Conservation (phyloP, 192 early-diverging fungal species). For the Coemansia sp. region DNA sequence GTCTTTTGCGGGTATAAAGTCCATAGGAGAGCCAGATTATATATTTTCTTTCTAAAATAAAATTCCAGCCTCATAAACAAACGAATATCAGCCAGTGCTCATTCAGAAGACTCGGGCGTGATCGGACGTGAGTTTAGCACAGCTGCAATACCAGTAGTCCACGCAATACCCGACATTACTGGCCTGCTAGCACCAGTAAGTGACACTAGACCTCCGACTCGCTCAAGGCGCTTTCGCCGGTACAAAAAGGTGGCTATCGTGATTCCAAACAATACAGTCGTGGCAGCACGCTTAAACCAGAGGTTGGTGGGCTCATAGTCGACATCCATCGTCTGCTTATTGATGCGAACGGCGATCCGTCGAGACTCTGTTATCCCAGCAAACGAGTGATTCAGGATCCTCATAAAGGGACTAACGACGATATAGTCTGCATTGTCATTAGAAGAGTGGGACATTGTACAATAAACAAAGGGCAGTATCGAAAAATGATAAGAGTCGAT, state of each 20-base stretch:
- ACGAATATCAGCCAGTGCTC: neutral
- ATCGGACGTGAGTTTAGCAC: slow-evolving; percentile 38
- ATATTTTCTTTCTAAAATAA: neutral
- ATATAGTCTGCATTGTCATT: slow-evolving; percentile 8
- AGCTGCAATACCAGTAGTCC: slow-evolving; percentile 42
- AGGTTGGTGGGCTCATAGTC: slow-evolving; percentile 51
- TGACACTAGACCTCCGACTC: slow-evolving; percentile 41
- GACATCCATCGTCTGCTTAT: slow-evolving; percentile 20
- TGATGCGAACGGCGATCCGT: slow-evolving; percentile 41
- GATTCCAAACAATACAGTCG: slow-evolving; percentile 24
- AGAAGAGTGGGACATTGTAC: neutral
- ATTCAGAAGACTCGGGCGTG: neutral
- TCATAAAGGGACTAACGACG: slow-evolving; percentile 25
- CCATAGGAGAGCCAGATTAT: neutral
- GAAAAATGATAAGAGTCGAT: neutral
- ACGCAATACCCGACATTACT: slow-evolving; percentile 36
- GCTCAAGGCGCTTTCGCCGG: slow-evolving; percentile 36
- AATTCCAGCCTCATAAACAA: neutral
- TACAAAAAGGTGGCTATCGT: slow-evolving; percentile 34
- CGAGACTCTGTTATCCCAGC: slow-evolving; percentile 47
- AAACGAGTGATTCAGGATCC: slow-evolving; percentile 41
- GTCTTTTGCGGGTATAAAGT: neutral
- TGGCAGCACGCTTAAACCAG: slow-evolving; percentile 29
- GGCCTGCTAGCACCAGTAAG: slow-evolving; percentile 50
- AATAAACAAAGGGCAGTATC: neutral